Percentiles rank a stretch among this genome's conserved stretches.
Evolutionary conservation across 169 alveolate species (phyloP).

Genomic region (Plasmodium fragile): DNA sequence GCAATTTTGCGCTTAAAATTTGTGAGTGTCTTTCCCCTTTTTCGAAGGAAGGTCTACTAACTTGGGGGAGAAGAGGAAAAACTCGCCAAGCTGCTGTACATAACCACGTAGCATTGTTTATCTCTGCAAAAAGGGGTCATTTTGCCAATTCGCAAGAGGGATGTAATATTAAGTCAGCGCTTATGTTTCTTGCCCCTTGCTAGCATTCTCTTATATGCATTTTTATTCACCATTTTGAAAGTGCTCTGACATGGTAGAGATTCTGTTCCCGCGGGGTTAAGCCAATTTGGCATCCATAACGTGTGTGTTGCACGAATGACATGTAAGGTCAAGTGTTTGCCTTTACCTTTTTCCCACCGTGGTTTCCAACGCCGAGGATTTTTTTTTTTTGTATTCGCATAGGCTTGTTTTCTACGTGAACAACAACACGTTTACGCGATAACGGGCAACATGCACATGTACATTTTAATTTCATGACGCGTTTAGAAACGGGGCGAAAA

Average conservation of each 20-base stretch:
- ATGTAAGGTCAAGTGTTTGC: not conserved
- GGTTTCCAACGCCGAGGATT: not conserved
- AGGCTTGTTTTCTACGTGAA: not conserved
- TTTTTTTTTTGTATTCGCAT: not conserved
- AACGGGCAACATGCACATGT: not conserved
- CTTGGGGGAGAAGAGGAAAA: not conserved
- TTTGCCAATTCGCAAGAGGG: not conserved
- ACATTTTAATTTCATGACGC: not conserved
- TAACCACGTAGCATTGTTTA: not conserved
- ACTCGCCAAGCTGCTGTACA: not conserved
- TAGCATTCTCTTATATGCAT: not conserved
- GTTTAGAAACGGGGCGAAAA: not conserved
- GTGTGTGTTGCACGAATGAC: not conserved
- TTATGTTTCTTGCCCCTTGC: not conserved
- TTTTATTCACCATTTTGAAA: conserved; percentile 1
- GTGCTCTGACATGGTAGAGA: not conserved
- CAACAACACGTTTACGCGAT: not conserved
- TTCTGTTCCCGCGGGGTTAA: not conserved
- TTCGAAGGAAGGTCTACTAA: not conserved
- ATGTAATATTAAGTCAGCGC: not conserved
- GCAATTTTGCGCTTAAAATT: not conserved
- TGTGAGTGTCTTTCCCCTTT: not conserved
- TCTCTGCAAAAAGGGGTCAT: not conserved
- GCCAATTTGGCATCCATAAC: not conserved
- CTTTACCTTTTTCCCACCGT: not conserved